A percentile compares a stretch with the other conserved stretches of the same genome.
Conservation (phyloP, 805 yeast species). For the Metschnikowia cubensis region DNA sequence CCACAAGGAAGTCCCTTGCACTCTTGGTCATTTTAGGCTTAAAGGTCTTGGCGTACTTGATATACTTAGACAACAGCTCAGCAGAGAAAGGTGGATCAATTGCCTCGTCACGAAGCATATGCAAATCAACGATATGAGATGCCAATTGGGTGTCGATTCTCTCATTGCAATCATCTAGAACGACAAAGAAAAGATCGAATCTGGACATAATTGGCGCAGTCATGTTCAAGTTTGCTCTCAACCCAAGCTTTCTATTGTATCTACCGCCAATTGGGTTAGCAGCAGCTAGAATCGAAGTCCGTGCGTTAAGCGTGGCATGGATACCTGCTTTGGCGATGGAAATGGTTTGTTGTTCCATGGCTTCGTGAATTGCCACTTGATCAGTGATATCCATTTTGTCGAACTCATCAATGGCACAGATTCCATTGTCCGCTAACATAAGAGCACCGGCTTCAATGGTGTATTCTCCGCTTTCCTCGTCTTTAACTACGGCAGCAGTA, state of each 20-base stretch:
- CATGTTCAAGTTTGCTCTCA: slow-evolving; percentile 86
- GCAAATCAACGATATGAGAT: slow-evolving; percentile 86
- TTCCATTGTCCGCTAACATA: slow-evolving; percentile 97
- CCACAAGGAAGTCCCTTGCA: slow-evolving; percentile 73
- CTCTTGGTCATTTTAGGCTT: slow-evolving; percentile 82
- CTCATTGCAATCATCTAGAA: slow-evolving; percentile 92
- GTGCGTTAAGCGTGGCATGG: slow-evolving; percentile 94
- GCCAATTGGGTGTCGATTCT: slow-evolving; percentile 87
- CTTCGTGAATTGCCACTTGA: slow-evolving; percentile 98
- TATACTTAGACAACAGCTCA: slow-evolving; percentile 82
- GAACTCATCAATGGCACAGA: slow-evolving; percentile 97
- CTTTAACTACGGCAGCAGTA: slow-evolving; percentile 96
- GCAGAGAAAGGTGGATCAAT: slow-evolving; percentile 85
- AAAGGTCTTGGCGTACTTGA: slow-evolving; percentile 88
- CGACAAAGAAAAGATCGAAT: slow-evolving; percentile 91
- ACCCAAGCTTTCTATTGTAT: slow-evolving; percentile 79
- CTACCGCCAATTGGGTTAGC: slow-evolving; percentile 98
- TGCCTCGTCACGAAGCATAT: slow-evolving; percentile 86
- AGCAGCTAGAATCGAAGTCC: slow-evolving; percentile 96
- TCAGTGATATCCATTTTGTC: slow-evolving; percentile 95
- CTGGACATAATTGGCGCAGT: slow-evolving; percentile 99
- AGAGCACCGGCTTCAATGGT: slow-evolving; percentile 98
- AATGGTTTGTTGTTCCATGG: slow-evolving; percentile 99
- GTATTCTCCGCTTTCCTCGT: slow-evolving; percentile 94
- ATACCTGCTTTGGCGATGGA: slow-evolving; percentile 98